Percentiles rank a stretch among this genome's conserved stretches.
phyloP scores from a whole-genome alignment of 1,284 basidiomycete genomes.

The Termitomyces sp. region DNA sequence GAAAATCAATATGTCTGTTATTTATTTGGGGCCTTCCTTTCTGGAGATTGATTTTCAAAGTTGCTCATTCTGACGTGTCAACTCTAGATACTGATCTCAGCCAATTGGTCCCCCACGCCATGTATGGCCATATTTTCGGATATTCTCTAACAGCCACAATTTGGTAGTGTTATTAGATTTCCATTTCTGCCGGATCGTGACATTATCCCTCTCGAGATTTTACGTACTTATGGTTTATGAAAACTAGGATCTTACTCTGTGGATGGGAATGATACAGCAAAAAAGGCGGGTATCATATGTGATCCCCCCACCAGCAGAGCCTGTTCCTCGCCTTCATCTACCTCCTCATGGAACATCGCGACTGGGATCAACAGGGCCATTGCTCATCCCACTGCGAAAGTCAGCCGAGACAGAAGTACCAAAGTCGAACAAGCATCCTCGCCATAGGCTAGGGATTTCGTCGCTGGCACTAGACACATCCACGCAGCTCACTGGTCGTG shows the following conservation, averaged over 20 bases:
- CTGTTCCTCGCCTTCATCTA: constrained; percentile 64
- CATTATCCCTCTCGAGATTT: background rate
- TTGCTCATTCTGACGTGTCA: too few relatives aligned
- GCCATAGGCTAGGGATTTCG: constrained; percentile 84
- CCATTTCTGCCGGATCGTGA: background rate
- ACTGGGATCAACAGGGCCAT: constrained; percentile 61
- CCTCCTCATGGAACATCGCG: constrained; percentile 59
- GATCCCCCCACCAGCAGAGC: constrained; percentile 65
- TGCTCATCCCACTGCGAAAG: constrained; percentile 44
- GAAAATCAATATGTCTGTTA: too few relatives aligned
- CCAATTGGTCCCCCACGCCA: too few relatives aligned
- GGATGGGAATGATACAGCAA: constrained; percentile 27
- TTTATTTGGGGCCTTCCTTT: too few relatives aligned
- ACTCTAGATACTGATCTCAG: too few relatives aligned
- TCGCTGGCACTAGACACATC: constrained; percentile 84
- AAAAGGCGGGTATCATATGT: constrained; percentile 79
- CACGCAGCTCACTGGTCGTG: constrained; percentile 62
- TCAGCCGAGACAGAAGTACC: constrained; percentile 18
- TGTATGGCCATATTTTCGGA: too few relatives aligned
- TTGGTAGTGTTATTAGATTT: background rate
- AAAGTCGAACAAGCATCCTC: constrained; percentile 47
- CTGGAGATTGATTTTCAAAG: too few relatives aligned
- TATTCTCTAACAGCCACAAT: too few relatives aligned
- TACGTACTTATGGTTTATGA: background rate
- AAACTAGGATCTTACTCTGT: background rate